A percentile compares a stretch with the other conserved stretches of the same genome.
phyloP scores from a whole-genome alignment of 805 yeast genomes.

The Cyberlindnera xylosilytica region DNA sequence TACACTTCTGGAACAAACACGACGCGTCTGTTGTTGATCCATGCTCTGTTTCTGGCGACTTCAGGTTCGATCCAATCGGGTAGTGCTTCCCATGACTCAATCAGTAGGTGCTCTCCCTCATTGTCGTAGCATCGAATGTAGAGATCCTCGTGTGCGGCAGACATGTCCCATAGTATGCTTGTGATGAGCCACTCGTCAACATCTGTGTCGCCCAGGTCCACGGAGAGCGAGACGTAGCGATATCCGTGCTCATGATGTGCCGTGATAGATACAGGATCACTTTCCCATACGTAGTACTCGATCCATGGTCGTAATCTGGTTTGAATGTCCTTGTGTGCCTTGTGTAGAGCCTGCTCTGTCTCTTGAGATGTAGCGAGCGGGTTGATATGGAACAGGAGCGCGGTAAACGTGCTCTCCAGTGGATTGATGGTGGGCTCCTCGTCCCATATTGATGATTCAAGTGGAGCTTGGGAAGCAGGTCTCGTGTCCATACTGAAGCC shows the following conservation, averaged over 20 bases:
- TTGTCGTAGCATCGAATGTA: slow-evolving; percentile 47
- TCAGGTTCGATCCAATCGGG: slow-evolving; percentile 48
- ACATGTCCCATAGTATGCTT: slow-evolving; percentile 37
- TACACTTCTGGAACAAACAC: slow-evolving; percentile 39
- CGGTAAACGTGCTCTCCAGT: slow-evolving; percentile 3
- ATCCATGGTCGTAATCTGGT: slow-evolving; percentile 35
- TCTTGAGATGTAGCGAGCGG: slow-evolving; percentile 26
- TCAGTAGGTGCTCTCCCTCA: slow-evolving; percentile 54
- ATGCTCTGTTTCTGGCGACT: slow-evolving; percentile 46
- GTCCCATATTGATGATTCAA: slow-evolving; percentile 15
- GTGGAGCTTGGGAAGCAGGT: too few species aligned
- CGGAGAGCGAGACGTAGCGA: slow-evolving; percentile 32
- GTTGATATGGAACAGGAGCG: slow-evolving; percentile 26
- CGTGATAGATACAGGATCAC: slow-evolving; percentile 18
- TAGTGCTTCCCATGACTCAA: slow-evolving; percentile 44
- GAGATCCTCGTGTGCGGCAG: slow-evolving; percentile 32
- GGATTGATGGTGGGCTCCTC: slow-evolving; percentile 1
- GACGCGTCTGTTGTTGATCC: slow-evolving; percentile 45
- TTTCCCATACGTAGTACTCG: slow-evolving; percentile 41
- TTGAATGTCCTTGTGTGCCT: slow-evolving; percentile 22
- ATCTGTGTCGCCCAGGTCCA: slow-evolving; percentile 41
- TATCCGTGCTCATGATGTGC: slow-evolving; percentile 3
- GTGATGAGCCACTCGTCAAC: slow-evolving; percentile 46
- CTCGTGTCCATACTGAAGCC: too few species aligned
- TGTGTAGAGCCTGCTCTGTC: slow-evolving; percentile 11